Evolutionary conservation across 1,284 basidiomycete species (phyloP), one percentile per base, ranked within the genome.

Genomic region (Wolfiporia cocos): DNA sequence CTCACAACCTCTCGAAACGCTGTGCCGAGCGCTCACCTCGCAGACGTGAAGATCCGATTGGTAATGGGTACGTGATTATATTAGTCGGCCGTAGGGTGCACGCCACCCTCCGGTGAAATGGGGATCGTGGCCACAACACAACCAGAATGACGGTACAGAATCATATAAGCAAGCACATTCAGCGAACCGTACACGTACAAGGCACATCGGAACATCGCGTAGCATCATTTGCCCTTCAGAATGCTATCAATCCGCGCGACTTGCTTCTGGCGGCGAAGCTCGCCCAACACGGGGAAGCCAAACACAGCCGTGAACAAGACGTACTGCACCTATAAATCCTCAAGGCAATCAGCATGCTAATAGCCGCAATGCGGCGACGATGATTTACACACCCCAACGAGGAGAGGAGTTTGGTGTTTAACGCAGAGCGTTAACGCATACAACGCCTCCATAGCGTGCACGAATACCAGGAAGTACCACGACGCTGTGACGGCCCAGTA

Each of bases 211-310:
- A n/a, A n/a, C n/a, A n/a, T n/a, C n/a, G n/a, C n/a, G n/a, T n/a
- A n/a, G n/a, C 34, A n/a, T 42, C 43, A 65, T 36, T 63, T 44
- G 10, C 60, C 70, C 57, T 87, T 87, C 74, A 82, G 78, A 10
- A 86, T 81, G 37, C 82, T 85, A 42, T 84, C 77, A 29, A 87
- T 88, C 2, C 84, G 70, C 12, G 77, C 77, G 22, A 65, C 64
- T 48, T 86, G 81, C 9, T 86, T 74, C 21, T 74, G 69, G 48
- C 65, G 69, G 33, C 75, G 65, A 46, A 87, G 59, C 42, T 76
- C 66, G 5, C 48, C 31, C 62, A 74, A 76, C 7, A 78, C 65
- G 1, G 76, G 74, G 43, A 68, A 74, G 0, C 83, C 86, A 22
- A 70, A 62, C 0, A 73, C 1, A 1, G 79, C 23, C 0, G 79